Evolutionary conservation across 495 filamentous ascomycete species (phyloP).

Genomic region (Penicillium manginii): DNA sequence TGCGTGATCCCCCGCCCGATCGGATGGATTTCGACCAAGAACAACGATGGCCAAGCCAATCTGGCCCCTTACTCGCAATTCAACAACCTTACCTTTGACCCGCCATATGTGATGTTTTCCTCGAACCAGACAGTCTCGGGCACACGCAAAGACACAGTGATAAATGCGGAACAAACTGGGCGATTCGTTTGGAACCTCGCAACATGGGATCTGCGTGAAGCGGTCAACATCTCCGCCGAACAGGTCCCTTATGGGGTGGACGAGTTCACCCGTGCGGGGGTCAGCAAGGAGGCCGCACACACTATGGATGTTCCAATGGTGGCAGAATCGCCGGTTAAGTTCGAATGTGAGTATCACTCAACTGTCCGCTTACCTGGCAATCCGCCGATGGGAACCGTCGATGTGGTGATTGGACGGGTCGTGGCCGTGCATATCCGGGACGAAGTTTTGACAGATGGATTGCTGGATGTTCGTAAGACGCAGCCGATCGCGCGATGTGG

Average conservation of each 20-base stretch:
- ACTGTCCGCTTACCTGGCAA: slow-evolving; percentile 57
- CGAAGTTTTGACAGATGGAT: slow-evolving; percentile 52
- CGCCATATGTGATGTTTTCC: slow-evolving; percentile 60
- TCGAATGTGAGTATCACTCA: slow-evolving; percentile 58
- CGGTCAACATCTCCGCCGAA: slow-evolving; percentile 54
- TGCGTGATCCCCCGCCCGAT: slow-evolving; percentile 49
- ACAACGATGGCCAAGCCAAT: slow-evolving; percentile 41
- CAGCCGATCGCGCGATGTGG: slow-evolving; percentile 62
- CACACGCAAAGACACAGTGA: slow-evolving; percentile 55
- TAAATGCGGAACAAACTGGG: slow-evolving; percentile 56
- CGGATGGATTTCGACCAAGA: slow-evolving; percentile 50
- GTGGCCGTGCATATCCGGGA: slow-evolving; percentile 59
- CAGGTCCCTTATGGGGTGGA: slow-evolving; percentile 49
- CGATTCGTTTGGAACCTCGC: slow-evolving; percentile 62
- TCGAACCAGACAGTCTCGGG: slow-evolving; percentile 51
- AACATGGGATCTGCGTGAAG: slow-evolving; percentile 54
- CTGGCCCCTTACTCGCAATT: slow-evolving; percentile 62
- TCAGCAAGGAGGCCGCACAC: slow-evolving; percentile 49
- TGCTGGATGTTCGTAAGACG: slow-evolving; percentile 56
- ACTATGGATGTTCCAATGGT: slow-evolving; percentile 54
- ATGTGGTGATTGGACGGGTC: slow-evolving; percentile 60
- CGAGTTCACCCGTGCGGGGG: slow-evolving; percentile 52
- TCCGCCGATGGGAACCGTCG: slow-evolving; percentile 55
- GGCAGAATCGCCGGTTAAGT: slow-evolving; percentile 54
- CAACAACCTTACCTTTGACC: slow-evolving; percentile 64